These are phyloP conservation scores for Serendipita sp. DNA, from an alignment of 768 basidiomycete genomes.

Conservation along the genomic window DNA sequence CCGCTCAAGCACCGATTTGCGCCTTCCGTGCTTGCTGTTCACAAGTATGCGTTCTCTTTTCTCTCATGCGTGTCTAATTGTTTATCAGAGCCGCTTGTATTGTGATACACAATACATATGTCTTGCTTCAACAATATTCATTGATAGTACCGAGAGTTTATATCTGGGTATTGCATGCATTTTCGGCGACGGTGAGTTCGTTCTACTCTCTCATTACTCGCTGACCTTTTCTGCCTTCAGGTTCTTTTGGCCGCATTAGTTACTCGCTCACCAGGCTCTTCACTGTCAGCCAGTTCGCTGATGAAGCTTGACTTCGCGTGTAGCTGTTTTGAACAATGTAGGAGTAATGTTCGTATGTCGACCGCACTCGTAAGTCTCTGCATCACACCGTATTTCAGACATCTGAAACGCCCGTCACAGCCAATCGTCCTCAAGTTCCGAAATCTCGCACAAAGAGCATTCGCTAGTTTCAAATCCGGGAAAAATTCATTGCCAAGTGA, in stretches of 20 bases:
- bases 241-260: conserved; percentile 40
- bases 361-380: background rate
- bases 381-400: background rate
- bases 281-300: conserved; percentile 54
- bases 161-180: conserved; percentile 59
- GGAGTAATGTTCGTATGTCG: background rate
- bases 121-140: conserved; percentile 35
- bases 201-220: background rate
- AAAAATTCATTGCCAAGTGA: background rate
- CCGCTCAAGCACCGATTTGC: conserved; percentile 56
- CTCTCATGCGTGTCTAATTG: conserved; percentile 24
- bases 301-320: conserved; percentile 34
- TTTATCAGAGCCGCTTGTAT: background rate
- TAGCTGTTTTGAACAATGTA: background rate
- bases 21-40: conserved; percentile 51
- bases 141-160: conserved; percentile 47
- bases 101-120: background rate
- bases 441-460: background rate
- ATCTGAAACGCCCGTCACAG: background rate
- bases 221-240: background rate
- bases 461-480: background rate
- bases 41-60: conserved; percentile 47
- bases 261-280: conserved; percentile 54
- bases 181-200: conserved; percentile 39
- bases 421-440: background rate